Base-by-base conservation (phyloP, 1,284 basidiomycete species). In the Ustilago bromivora region DNA sequence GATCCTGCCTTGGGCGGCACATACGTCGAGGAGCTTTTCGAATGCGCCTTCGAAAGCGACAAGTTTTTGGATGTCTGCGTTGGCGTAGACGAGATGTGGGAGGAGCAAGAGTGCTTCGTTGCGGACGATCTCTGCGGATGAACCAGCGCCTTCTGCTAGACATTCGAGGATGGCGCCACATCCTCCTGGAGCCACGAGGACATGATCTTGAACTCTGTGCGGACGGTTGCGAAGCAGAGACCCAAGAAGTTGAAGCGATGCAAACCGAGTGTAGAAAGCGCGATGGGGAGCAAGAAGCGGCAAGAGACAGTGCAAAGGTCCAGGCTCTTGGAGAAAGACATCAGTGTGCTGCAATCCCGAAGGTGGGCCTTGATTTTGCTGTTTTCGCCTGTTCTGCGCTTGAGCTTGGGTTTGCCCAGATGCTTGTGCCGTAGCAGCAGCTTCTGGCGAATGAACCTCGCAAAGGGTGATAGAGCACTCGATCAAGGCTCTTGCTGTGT, bases 1-100 rank as follows among this genome's bases (percentile, higher is more conserved):
- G 43, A 96, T 89, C 0, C 97, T 95, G 46, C 95, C 94, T 87
- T 98, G 96, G 68, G 91, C 89, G 8, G 91, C 90, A 71, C 98
- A 90, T 56, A 95, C 95, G 69, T 92, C 92, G 87, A 99, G 95
- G 36, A 98, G 89, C 84, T 93, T 94, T 88, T 99, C 96, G 84
- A 99, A 98, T 0, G 93, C 94, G 35, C 97, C 96, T 80, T 96
- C 95, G 84, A 99, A 99, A 0, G 96, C 95, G 49, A 98, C 91
- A 28, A 98, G 92, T 88, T 98, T 99, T 85, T 98, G 96, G 57
- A 99, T 93, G 85, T 98, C 95, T 38, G 94, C 91, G 82, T 93
- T 98, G 78, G 94, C 92, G 1, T 91, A 90, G 49, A 93, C 91
- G 46, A 99, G 89, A 5, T 91, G 89, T 64, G 96, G 93, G 38